Evolutionary conservation across 2,329 filamentous ascomycete species (phyloP).

Genomic region (Colletotrichum sp.): DNA sequence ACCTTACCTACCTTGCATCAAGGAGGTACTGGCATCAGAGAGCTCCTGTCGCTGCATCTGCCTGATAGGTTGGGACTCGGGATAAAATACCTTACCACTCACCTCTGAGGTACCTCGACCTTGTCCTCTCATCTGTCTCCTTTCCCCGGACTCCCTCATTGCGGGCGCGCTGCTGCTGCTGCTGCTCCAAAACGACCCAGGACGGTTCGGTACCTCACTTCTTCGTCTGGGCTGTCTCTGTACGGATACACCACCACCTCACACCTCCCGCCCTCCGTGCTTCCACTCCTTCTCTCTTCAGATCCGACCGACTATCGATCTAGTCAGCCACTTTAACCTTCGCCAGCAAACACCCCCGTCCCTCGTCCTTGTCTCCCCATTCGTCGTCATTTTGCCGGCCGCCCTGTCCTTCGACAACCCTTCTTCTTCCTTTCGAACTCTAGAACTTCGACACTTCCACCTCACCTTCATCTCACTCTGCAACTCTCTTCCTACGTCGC

Average conservation of each 20-base stretch:
- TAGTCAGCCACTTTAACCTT: conserved; percentile 18
- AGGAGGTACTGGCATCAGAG: not conserved
- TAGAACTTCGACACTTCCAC: conserved; percentile 19
- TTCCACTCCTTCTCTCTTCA: not conserved
- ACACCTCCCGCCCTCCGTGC: not conserved
- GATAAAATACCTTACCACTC: not conserved
- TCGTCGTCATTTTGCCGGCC: conserved; percentile 18
- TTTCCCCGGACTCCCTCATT: not conserved
- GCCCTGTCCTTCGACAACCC: conserved; percentile 15
- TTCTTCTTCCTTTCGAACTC: conserved; percentile 22
- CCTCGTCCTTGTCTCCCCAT: conserved; percentile 11
- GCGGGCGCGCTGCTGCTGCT: not conserved
- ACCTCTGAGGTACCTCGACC: not conserved
- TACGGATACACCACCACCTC: not conserved
- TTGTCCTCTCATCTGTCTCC: not conserved
- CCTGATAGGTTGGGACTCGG: not conserved
- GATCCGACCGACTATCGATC: conserved; percentile 20
- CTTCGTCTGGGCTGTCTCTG: not conserved
- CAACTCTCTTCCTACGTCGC: not conserved
- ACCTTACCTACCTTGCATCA: not conserved
- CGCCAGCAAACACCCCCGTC: conserved; percentile 7
- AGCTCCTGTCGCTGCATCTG: not conserved
- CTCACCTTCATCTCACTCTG: not conserved
- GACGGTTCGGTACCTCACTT: not conserved
- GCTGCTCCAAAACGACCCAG: not conserved